Evolutionary conservation across 805 yeast genomes (phyloP).

Genomic region (Pichia paraexigua): DNA sequence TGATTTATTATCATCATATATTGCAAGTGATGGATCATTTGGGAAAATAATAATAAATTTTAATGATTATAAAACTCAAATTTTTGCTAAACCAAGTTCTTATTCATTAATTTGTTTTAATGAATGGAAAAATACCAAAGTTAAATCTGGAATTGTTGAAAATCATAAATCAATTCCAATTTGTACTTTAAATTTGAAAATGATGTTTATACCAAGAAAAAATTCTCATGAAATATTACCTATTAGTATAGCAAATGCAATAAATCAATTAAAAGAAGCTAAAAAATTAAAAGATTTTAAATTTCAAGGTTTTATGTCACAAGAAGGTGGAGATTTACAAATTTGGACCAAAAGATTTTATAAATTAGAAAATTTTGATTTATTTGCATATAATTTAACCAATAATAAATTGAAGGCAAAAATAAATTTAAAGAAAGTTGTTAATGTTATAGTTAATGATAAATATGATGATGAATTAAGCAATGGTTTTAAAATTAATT

Average conservation of each 20-base stretch:
- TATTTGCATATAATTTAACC: slow-evolving; percentile 70
- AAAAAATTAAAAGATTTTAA: slow-evolving; percentile 19
- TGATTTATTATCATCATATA: slow-evolving; percentile 54
- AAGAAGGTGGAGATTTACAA: slow-evolving; percentile 86
- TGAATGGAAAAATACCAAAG: slow-evolving; percentile 61
- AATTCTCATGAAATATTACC: slow-evolving; percentile 59
- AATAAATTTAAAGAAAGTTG: slow-evolving; percentile 66
- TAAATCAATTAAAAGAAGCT: slow-evolving; percentile 33
- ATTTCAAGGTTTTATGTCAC: slow-evolving; percentile 68
- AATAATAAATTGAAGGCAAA: slow-evolving; percentile 64
- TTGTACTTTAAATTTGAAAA: slow-evolving; percentile 59
- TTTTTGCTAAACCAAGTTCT: slow-evolving; percentile 44
- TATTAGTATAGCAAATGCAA: slow-evolving; percentile 53
- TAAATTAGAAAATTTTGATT: slow-evolving; percentile 59
- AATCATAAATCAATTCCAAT: slow-evolving; percentile 45
- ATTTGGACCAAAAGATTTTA: slow-evolving; percentile 68
- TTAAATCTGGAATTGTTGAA: slow-evolving; percentile 24
- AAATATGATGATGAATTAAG: slow-evolving; percentile 60
- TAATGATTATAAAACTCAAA: slow-evolving; percentile 44
- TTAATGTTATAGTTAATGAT: slow-evolving; percentile 30
- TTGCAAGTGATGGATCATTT: slow-evolving; percentile 86
- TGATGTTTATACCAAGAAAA: slow-evolving; percentile 62
- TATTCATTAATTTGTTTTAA: slow-evolving; percentile 60
- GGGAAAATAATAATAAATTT: slow-evolving; percentile 68
- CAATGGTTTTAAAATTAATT: slow-evolving; percentile 67